phyloP scores from a whole-genome alignment of 1,284 basidiomycete species.

The Tranzscheliella williamsii region DNA sequence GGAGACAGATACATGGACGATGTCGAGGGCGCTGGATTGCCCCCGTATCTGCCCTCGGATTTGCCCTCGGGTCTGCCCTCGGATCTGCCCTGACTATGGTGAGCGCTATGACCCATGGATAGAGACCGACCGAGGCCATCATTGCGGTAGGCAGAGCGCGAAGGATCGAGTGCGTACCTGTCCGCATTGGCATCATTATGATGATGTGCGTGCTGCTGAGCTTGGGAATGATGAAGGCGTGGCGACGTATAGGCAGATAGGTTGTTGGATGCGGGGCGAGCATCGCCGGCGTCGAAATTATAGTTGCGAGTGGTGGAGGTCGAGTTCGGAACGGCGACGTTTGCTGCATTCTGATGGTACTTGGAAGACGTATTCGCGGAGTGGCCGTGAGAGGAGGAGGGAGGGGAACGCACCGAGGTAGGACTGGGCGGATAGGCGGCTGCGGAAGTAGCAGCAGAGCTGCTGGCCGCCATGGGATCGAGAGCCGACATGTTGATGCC shows the following conservation, averaged over 20 bases:
- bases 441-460: not conserved
- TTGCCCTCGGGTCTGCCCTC: too few species aligned
- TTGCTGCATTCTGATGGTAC: not conserved
- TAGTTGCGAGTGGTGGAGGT: slow-evolving; percentile 21
- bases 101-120: slow-evolving; percentile 37
- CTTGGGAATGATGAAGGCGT: slow-evolving; percentile 17
- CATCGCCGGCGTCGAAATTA: slow-evolving; percentile 6
- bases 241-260: slow-evolving; percentile 21
- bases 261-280: slow-evolving; percentile 3
- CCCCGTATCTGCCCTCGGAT: too few species aligned
- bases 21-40: slow-evolving; percentile 5
- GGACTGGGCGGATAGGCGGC: slow-evolving; percentile 24
- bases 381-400: slow-evolving; percentile 24
- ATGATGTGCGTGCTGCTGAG: slow-evolving; percentile 2
- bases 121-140: slow-evolving; percentile 26
- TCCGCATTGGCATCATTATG: slow-evolving; percentile 2
- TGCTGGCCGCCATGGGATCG: slow-evolving; percentile 4
- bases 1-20: slow-evolving; percentile 32
- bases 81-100: slow-evolving; percentile 14
- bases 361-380: not conserved
- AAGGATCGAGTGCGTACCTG: slow-evolving; percentile 21
- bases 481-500: slow-evolving; percentile 42
- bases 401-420: slow-evolving; percentile 24
- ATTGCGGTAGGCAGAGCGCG: slow-evolving; percentile 10
- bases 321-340: not conserved